phyloP scores from a whole-genome alignment of 2,329 filamentous ascomycete genomes.

The Aspergillus brasiliensis region DNA sequence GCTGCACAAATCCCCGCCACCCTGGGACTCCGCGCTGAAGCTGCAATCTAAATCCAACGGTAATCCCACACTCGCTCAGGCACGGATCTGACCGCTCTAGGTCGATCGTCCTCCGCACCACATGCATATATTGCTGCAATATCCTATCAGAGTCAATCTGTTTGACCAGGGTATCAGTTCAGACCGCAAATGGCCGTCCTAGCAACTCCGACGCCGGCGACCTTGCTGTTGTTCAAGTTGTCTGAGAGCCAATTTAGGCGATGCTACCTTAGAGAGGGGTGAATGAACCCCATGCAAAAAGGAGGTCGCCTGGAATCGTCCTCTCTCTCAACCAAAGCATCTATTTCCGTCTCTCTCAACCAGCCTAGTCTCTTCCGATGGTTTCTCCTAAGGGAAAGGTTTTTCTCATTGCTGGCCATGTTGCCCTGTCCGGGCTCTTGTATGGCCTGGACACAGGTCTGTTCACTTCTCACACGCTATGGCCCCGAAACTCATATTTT shows the following conservation, averaged over 20 bases:
- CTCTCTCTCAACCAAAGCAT: background rate
- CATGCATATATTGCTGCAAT: background rate
- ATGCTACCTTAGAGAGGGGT: background rate
- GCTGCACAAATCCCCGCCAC: background rate
- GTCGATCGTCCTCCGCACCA: background rate
- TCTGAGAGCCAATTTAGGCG: background rate
- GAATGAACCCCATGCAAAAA: background rate
- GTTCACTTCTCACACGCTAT: background rate
- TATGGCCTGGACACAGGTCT: slow-evolving; percentile 19
- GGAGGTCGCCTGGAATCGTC: background rate
- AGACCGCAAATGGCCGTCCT: background rate
- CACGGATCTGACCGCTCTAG: background rate
- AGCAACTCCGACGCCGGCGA: background rate
- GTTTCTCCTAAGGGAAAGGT: slow-evolving; percentile 11
- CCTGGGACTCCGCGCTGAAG: background rate
- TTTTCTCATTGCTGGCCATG: slow-evolving; percentile 17
- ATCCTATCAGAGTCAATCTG: background rate
- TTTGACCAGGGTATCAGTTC: background rate
- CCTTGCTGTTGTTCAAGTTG: background rate
- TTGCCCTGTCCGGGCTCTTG: slow-evolving; percentile 16
- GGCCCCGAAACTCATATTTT: background rate
- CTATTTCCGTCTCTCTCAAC: background rate
- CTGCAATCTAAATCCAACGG: background rate
- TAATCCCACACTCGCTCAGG: background rate
- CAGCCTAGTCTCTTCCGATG: background rate